Evolutionary conservation across 176 grass and related monocot genomes (phyloP).

Genomic region (Paspalum notatum): DNA sequence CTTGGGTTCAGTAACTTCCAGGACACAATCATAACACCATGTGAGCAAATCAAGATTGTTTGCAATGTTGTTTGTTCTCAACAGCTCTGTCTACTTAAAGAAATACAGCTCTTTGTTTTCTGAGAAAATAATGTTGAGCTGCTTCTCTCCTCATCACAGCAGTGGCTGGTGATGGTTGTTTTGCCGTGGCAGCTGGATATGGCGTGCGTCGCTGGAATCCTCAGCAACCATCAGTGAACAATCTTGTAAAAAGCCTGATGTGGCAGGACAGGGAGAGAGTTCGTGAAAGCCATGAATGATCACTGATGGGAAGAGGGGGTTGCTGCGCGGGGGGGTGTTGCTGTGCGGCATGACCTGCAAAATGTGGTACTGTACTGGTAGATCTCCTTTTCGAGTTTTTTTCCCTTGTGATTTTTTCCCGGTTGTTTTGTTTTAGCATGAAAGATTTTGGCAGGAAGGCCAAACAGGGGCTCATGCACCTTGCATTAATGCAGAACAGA

Average conservation of each 20-base stretch:
- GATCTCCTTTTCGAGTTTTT: not conserved
- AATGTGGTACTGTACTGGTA: not conserved
- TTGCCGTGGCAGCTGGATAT: not conserved
- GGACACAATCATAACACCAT: conserved; percentile 13
- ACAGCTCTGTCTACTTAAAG: too few relatives aligned
- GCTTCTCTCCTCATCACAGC: not conserved
- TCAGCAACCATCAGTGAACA: not conserved
- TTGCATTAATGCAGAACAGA: not conserved
- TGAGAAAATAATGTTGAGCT: not conserved
- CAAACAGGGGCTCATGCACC: not conserved
- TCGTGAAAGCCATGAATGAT: conserved; percentile 22
- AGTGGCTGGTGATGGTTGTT: not conserved
- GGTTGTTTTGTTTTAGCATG: not conserved
- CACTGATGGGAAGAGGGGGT: not conserved
- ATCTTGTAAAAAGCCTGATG: not conserved
- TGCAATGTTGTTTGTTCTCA: not conserved
- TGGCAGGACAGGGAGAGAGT: not conserved
- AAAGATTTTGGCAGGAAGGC: conserved; percentile 1
- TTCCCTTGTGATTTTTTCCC: not conserved
- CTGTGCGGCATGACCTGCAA: not conserved
- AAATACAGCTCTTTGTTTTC: not conserved
- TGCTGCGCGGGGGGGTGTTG: too few relatives aligned
- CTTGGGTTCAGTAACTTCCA: conserved; percentile 28
- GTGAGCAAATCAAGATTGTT: not conserved
- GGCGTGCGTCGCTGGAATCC: not conserved